These are phyloP conservation scores for Microbotryum silenes-acaulis DNA, from an alignment of 1,284 basidiomycete species.

Conservation along the genomic window DNA sequence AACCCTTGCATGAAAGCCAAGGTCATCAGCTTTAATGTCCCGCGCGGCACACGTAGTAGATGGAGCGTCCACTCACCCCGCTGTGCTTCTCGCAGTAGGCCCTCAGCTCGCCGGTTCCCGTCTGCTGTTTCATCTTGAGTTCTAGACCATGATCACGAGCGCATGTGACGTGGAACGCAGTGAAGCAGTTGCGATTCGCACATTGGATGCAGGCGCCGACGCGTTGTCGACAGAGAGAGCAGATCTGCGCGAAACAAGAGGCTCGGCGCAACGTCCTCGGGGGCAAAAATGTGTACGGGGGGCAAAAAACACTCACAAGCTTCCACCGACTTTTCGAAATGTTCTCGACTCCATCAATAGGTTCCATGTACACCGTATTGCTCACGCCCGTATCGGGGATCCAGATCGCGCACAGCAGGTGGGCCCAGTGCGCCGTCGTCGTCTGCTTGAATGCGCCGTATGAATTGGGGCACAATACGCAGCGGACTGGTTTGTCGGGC, in stretches of 20 bases:
- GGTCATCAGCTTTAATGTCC: not conserved
- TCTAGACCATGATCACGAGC: slow-evolving; percentile 73
- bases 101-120: slow-evolving; percentile 47
- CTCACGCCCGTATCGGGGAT: slow-evolving; percentile 90
- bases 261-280: not conserved
- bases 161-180: slow-evolving; percentile 92
- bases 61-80: slow-evolving; percentile 53
- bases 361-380: slow-evolving; percentile 98
- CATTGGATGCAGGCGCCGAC: slow-evolving; percentile 96
- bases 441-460: slow-evolving; percentile 99
- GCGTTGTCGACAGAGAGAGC: slow-evolving; percentile 71
- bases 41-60: not conserved
- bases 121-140: slow-evolving; percentile 42
- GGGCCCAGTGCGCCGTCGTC: slow-evolving; percentile 84
- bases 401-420: slow-evolving; percentile 95
- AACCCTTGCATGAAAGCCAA: too few relatives aligned
- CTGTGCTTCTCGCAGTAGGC: slow-evolving; percentile 84
- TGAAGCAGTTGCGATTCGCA: slow-evolving; percentile 79
- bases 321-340: slow-evolving; percentile 92
- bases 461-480: slow-evolving; percentile 89
- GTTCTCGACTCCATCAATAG: slow-evolving; percentile 79
- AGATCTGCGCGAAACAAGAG: slow-evolving; percentile 53
- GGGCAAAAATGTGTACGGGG: not conserved
- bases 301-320: slow-evolving; percentile 55
- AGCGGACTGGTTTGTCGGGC: slow-evolving; percentile 90